phyloP scores from a whole-genome alignment of 768 basidiomycete genomes.

The Russula olivacea region DNA sequence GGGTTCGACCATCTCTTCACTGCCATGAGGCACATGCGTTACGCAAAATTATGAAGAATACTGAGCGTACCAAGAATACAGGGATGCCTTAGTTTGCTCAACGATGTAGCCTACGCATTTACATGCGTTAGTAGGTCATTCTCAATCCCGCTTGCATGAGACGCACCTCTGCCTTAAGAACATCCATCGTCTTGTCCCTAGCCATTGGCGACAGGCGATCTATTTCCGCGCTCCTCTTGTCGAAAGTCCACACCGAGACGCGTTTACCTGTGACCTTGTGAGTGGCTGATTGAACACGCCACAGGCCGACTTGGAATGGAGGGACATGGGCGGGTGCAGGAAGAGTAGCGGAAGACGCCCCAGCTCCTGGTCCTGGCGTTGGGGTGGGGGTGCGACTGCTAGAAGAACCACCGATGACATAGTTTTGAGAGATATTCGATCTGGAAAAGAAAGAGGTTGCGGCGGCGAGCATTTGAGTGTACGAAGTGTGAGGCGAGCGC shows the following conservation, averaged over 20 bases:
- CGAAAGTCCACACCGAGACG: conserved; percentile 89
- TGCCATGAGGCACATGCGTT: conserved; percentile 21
- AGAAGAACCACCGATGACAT: conserved; percentile 49
- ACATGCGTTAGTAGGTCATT: conserved; percentile 5
- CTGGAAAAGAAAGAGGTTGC: conserved; percentile 80
- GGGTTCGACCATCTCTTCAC: conserved; percentile 92
- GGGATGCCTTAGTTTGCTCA: conserved; percentile 85
- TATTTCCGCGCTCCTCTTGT: conserved; percentile 72
- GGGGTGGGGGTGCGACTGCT: conserved; percentile 35
- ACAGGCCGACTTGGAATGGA: conserved; percentile 70
- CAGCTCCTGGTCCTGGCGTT: conserved; percentile 33
- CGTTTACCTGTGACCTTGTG: conserved; percentile 89
- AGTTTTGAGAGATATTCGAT: conserved; percentile 75
- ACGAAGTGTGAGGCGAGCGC: neutral
- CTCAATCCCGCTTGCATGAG: neutral
- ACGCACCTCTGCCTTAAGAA: conserved; percentile 84
- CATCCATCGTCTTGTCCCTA: conserved; percentile 72
- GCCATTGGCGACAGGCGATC: conserved; percentile 59
- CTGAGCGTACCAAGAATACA: conserved; percentile 69
- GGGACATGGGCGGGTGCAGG: conserved; percentile 41
- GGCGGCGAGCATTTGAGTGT: conserved; percentile 54
- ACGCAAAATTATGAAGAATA: conserved; percentile 4
- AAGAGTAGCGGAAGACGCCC: conserved; percentile 33
- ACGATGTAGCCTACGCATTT: conserved; percentile 61
- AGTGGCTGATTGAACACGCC: conserved; percentile 80